These are phyloP conservation scores for Rutstroemia sp. DNA, from an alignment of 2,329 filamentous ascomycete species.

Conservation along the genomic window DNA sequence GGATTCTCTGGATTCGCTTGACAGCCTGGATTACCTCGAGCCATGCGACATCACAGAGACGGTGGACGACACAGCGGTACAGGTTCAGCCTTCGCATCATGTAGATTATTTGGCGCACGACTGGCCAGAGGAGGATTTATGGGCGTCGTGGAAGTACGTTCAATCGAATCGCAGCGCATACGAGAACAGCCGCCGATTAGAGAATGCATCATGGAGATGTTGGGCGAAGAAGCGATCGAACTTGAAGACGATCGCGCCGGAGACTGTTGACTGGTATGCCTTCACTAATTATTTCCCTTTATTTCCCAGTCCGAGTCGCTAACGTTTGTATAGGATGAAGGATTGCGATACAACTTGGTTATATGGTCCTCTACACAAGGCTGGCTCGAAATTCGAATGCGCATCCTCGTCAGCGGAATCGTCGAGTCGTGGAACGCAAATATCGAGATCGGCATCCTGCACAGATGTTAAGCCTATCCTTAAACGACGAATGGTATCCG, in stretches of 20 bases:
- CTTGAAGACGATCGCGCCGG: constrained; percentile 79
- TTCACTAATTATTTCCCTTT: neutral
- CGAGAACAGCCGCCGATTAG: constrained; percentile 71
- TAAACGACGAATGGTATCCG: constrained; percentile 94
- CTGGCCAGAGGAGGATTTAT: constrained; percentile 96
- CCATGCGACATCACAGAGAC: constrained; percentile 7
- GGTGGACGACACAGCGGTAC: constrained; percentile 45
- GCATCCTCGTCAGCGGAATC: constrained; percentile 30
- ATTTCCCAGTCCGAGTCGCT: constrained; percentile 14
- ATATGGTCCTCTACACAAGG: constrained; percentile 80
- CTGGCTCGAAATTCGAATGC: neutral
- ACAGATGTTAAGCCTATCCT: constrained; percentile 64
- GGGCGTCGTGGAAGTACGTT: constrained; percentile 94
- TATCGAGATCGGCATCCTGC: neutral
- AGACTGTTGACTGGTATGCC: constrained; percentile 84
- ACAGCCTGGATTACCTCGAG: neutral
- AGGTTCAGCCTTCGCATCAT: constrained; percentile 64
- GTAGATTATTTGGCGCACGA: constrained; percentile 93
- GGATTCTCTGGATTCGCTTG: constrained; percentile 36
- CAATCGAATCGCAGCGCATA: constrained; percentile 72
- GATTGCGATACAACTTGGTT: constrained; percentile 97
- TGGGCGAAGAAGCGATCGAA: constrained; percentile 92
- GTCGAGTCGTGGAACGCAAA: constrained; percentile 36
- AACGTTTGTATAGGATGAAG: constrained; percentile 63
- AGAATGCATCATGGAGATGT: constrained; percentile 95